phyloP scores from a whole-genome alignment of 345 rosid genomes.

The Heritiera littoralis region DNA sequence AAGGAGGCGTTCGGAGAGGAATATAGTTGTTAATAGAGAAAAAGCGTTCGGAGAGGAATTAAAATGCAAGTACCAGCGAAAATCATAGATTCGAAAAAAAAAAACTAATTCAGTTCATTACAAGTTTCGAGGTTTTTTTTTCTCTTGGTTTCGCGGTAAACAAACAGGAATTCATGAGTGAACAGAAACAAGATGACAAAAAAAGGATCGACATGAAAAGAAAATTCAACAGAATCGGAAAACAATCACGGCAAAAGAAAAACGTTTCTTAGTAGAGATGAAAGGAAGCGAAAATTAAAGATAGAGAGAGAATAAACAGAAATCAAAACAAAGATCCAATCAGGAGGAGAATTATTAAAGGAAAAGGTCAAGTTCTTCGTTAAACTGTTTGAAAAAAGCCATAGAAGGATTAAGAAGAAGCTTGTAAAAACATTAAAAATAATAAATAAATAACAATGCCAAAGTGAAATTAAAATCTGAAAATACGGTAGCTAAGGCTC shows the following conservation, averaged over 20 bases:
- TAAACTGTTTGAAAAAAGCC: not conserved
- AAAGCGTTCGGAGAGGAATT: not conserved
- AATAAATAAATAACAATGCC: not conserved
- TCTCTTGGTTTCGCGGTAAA: not conserved
- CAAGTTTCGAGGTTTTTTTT: too few species aligned
- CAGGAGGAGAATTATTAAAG: not conserved
- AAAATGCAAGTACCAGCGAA: not conserved
- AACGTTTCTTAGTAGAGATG: not conserved
- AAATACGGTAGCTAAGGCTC: not conserved
- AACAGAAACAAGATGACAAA: not conserved
- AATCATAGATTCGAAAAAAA: not conserved
- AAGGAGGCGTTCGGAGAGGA: not conserved
- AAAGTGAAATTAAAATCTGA: slow-evolving; percentile 12
- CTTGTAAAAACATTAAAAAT: not conserved
- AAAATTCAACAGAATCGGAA: not conserved
- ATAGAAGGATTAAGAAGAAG: not conserved
- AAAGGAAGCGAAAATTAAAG: slow-evolving; percentile 9
- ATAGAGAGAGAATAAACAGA: not conserved
- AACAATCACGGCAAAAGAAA: not conserved
- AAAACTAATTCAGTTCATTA: not conserved
- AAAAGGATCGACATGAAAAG: too few species aligned
- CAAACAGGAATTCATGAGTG: slow-evolving; percentile 4
- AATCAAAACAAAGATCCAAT: not conserved
- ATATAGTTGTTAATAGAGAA: not conserved
- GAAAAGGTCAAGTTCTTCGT: not conserved